Percentiles rank a stretch among this genome's conserved stretches.
Evolutionary conservation across 1,284 basidiomycete genomes (phyloP).

Genomic region (Sporisorium scitamineum): DNA sequence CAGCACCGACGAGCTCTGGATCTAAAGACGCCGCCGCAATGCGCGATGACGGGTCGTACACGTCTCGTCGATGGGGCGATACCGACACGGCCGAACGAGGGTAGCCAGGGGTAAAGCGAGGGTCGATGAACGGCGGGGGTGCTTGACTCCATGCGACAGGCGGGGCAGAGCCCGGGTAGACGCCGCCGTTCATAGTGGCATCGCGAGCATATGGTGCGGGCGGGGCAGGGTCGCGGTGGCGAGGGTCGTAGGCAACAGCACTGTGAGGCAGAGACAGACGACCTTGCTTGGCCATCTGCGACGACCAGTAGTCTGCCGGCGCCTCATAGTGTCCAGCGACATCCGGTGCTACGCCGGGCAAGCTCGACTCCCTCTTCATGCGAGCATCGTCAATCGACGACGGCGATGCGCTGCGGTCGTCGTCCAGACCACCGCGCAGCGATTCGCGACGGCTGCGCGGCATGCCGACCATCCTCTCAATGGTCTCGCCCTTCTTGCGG

Average conservation of each 20-base stretch:
- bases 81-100: conserved; percentile 38
- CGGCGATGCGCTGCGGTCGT: conserved; percentile 41
- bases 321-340: conserved; percentile 29
- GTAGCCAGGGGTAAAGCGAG: conserved; percentile 34
- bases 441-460: conserved; percentile 50
- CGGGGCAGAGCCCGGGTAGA: conserved; percentile 20
- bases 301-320: conserved; percentile 44
- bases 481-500: conserved; percentile 58
- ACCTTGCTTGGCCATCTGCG: conserved; percentile 38
- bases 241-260: conserved; percentile 22
- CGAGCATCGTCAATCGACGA: conserved; percentile 34
- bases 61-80: conserved; percentile 27
- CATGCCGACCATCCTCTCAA: conserved; percentile 60
- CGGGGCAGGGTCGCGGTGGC: conserved; percentile 41
- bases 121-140: conserved; percentile 32
- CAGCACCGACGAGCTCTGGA: conserved; percentile 33
- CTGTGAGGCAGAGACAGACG: conserved; percentile 46
- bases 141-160: conserved; percentile 29
- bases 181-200: conserved; percentile 14
- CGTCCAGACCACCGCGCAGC: conserved; percentile 39
- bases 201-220: conserved; percentile 39
- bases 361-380: conserved; percentile 36
- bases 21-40: conserved; percentile 32
- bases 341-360: conserved; percentile 35
- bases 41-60: conserved; percentile 30